Conservation (phyloP, 108 stramenopile species). For the Cyclotella atomus region DNA sequence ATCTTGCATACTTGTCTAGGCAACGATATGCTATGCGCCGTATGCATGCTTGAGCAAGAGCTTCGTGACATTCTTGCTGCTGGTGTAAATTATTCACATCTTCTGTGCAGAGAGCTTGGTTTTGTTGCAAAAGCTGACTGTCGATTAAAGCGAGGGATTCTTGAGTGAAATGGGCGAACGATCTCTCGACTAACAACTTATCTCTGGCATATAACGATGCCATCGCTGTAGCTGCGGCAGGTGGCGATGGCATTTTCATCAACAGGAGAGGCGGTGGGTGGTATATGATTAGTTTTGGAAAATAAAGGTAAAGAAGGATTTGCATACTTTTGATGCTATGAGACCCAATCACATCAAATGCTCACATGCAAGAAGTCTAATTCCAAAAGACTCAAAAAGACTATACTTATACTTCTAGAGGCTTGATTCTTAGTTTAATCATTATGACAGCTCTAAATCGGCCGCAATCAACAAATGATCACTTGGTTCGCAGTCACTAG, state of each 20-base stretch:
- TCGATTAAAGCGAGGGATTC: conserved; percentile 5
- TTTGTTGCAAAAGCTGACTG: conserved; percentile 7
- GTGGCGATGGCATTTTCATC: conserved; percentile 18
- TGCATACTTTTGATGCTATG: too few species aligned
- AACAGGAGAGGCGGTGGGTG: too few species aligned
- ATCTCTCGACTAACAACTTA: conserved; percentile 5
- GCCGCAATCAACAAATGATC: conserved; percentile 86
- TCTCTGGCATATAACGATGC: conserved; percentile 33
- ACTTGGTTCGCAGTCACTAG: conserved; percentile 76
- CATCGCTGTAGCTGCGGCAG: conserved; percentile 21
- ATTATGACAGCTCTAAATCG: conserved; percentile 66
- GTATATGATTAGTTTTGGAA: too few species aligned
- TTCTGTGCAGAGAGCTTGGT: neutral
- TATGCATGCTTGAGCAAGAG: conserved; percentile 38
- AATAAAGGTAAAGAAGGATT: too few species aligned
- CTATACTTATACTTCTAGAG: too few species aligned
- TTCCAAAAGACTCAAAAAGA: too few species aligned
- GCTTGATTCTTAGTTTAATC: too few species aligned
- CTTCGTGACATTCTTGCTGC: conserved; percentile 14
- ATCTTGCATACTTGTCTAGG: conserved; percentile 30
- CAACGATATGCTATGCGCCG: conserved; percentile 34
- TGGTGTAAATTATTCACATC: neutral
- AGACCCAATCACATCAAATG: too few species aligned
- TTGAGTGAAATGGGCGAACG: conserved; percentile 4
- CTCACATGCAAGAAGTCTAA: too few species aligned